Evolutionary conservation across 306 rosid genomes (phyloP), one percentile per base, ranked within the genome.

Genomic region (Calophaca sinica): DNA sequence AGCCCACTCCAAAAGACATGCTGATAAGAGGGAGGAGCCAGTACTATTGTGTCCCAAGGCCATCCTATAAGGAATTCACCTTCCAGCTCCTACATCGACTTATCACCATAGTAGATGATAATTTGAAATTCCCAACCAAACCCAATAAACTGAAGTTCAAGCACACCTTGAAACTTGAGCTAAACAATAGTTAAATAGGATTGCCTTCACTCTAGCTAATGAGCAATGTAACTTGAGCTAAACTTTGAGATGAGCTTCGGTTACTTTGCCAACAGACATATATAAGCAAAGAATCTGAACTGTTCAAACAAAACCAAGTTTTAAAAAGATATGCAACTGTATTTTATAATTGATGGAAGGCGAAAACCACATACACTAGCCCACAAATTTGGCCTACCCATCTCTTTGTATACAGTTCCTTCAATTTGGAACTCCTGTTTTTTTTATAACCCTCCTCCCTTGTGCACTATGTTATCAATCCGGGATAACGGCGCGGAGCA

Each of bases 161-260:
- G 53, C 33, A 50, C 39, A 64, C 52, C 58, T 55, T 48, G 52
- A 45, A 76, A 70, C 59, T 63, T 65, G 74, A 81, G 39, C 74
- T 63, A 45, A 62, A 76, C 44, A 35, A 55, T 61, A 63, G 64
- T 54, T 71, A 36, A 44, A 50, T 13, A 36, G 14, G 54, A 46
- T 26, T 5, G 9, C 39, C 57, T 42, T 51, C 28, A 32, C 68
- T 44, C 67, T 52, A 70, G 55, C 35, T 60, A 44, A 60, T 42
- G 51, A 15, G 66, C 15, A 60, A 63, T 36, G 49, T 50, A 31
- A 11, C 54, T n/a, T n/a, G n/a, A n/a, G n/a, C n/a, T n/a, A n/a
- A n/a, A 63, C 39, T 62, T 48, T 46, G 58, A 59, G 46, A 77
- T 11, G 49, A 46, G n/a, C 39, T 58, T 55, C 31, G 2, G 13